A percentile compares a stretch with the other conserved stretches of the same genome.
Conservation (phyloP, 2,329 filamentous ascomycete species). For the Beauveria rudraprayagi region DNA sequence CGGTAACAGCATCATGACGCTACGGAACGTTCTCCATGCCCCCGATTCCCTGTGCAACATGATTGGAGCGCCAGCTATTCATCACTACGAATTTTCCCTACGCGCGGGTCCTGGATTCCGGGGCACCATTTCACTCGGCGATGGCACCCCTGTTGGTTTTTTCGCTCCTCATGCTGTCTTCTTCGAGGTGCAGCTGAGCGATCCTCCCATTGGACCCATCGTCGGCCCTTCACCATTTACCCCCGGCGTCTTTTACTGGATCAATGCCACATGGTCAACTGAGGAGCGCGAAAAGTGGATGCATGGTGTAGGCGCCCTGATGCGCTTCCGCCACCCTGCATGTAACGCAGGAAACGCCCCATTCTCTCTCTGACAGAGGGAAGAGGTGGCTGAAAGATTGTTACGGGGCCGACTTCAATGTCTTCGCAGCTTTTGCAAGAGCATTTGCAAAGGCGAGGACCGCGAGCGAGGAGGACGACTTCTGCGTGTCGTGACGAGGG, state of each 20-base stretch:
- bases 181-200: background rate
- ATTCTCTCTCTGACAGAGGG: conserved; percentile 15
- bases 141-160: background rate
- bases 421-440: conserved; percentile 21
- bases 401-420: conserved; percentile 27
- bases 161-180: background rate
- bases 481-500: background rate
- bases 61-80: background rate
- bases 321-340: too few species aligned
- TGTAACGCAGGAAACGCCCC: too few species aligned
- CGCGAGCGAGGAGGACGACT: conserved; percentile 26
- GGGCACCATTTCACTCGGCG: background rate
- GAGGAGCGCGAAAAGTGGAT: background rate
- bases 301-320: too few species aligned
- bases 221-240: background rate
- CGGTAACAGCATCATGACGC: background rate
- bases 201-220: background rate
- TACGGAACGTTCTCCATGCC: conserved; percentile 8
- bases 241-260: background rate
- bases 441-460: conserved; percentile 29
- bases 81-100: too few species aligned
- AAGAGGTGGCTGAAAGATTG: conserved; percentile 28
- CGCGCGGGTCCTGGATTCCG: too few species aligned
- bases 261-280: background rate
- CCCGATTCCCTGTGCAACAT: conserved; percentile 6